Conservation (phyloP, 2,329 filamentous ascomycete species). For the Tympanopsis confertula region DNA sequence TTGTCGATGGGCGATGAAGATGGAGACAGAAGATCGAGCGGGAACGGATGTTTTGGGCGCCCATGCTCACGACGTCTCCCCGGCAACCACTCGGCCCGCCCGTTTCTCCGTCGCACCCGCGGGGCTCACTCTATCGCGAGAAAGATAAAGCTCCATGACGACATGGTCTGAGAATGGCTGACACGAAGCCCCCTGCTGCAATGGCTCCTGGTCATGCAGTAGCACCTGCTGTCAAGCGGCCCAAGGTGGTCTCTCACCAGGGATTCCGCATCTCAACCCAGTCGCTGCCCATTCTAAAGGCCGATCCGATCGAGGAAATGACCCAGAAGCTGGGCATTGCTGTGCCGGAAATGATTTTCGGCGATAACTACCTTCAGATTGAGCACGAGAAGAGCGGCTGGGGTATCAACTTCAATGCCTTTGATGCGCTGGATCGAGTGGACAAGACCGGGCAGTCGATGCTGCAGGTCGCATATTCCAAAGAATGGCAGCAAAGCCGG, state of each 20-base stretch:
- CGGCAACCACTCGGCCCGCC: background rate
- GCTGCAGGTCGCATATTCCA: slow-evolving; percentile 63
- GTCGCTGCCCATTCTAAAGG: slow-evolving; percentile 63
- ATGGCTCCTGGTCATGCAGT: no score
- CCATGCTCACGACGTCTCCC: background rate
- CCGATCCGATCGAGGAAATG: slow-evolving; percentile 61
- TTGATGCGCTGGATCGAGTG: slow-evolving; percentile 58
- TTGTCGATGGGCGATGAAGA: no score
- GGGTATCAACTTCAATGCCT: slow-evolving; percentile 59
- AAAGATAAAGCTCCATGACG: no score
- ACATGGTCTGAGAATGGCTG: no score
- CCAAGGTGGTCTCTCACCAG: slow-evolving; percentile 24
- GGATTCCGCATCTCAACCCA: slow-evolving; percentile 53
- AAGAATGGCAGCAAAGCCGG: slow-evolving; percentile 38
- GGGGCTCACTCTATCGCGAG: no score
- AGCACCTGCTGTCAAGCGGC: slow-evolving; percentile 20
- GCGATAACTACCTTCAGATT: slow-evolving; percentile 56
- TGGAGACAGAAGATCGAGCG: no score
- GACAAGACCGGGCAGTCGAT: slow-evolving; percentile 63
- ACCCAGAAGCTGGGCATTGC: slow-evolving; percentile 55
- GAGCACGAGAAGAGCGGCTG: slow-evolving; percentile 49
- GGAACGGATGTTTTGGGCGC: background rate
- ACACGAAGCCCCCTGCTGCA: no score
- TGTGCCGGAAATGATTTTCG: slow-evolving; percentile 69
- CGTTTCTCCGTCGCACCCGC: background rate